Conservation (phyloP, 441 rosid species). For the Croton laevigatus region DNA sequence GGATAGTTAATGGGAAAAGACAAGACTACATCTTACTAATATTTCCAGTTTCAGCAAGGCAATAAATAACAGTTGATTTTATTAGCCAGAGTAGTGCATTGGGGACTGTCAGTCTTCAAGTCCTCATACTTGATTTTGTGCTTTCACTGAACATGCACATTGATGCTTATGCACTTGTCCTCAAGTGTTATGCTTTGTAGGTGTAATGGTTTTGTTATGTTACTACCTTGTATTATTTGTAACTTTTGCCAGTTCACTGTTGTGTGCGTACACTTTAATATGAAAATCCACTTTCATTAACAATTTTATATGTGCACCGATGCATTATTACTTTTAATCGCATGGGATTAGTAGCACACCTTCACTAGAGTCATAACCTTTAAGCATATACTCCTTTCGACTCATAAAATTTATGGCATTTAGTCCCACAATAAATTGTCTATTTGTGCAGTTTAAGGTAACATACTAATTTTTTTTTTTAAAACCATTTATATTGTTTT, state of each 20-base stretch:
- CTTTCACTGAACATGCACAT: neutral
- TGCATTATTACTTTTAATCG: neutral
- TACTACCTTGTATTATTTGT: neutral
- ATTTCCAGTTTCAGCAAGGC: neutral
- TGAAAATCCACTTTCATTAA: neutral
- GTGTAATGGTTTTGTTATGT: neutral
- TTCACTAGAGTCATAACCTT: neutral
- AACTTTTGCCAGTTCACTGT: neutral
- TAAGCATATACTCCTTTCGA: too few relatives aligned
- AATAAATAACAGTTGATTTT: neutral
- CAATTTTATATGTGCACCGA: neutral
- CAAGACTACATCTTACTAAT: neutral
- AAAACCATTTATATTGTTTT: too few relatives aligned
- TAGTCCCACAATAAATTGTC: too few relatives aligned
- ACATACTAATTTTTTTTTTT: too few relatives aligned
- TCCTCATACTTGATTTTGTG: neutral
- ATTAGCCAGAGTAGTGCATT: neutral
- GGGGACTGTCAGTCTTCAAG: neutral
- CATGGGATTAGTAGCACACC: neutral
- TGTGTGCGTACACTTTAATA: neutral
- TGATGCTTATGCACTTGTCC: neutral
- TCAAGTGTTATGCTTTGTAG: neutral
- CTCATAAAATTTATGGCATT: too few relatives aligned
- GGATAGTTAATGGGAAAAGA: neutral
- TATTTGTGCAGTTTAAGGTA: too few relatives aligned